A percentile compares a stretch with the other conserved stretches of the same genome.
phyloP scores from a whole-genome alignment of 441 rosid genomes.

The Populus hybrid region DNA sequence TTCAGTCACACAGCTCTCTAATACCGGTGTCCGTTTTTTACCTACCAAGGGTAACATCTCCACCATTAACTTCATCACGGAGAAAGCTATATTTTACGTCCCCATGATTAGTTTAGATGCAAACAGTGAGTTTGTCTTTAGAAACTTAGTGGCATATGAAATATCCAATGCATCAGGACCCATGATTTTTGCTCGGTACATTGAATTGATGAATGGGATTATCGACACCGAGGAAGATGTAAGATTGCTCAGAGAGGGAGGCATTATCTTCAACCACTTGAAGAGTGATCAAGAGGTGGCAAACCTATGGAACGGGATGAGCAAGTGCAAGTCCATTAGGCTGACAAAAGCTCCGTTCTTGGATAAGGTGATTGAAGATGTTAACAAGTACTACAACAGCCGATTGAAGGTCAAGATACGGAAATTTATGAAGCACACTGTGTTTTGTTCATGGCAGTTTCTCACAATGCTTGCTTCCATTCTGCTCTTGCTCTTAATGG shows the following conservation, averaged over 20 bases:
- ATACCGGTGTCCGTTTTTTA: conserved; percentile 47
- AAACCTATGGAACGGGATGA: conserved; percentile 83
- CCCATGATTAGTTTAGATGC: conserved; percentile 57
- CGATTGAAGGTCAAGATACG: conserved; percentile 52
- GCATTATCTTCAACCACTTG: conserved; percentile 47
- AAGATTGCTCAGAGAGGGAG: conserved; percentile 53
- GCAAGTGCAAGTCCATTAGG: conserved; percentile 43
- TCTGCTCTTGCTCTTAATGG: conserved; percentile 42
- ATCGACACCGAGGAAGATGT: conserved; percentile 42
- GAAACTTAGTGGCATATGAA: conserved; percentile 79
- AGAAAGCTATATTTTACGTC: conserved; percentile 39
- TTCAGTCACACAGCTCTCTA: conserved; percentile 49
- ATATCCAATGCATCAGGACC: conserved; percentile 63
- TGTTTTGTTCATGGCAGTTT: conserved; percentile 66
- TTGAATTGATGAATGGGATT: conserved; percentile 72
- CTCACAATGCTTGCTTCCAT: conserved; percentile 47
- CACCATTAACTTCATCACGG: conserved; percentile 42
- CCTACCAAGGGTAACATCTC: conserved; percentile 51
- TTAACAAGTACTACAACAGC: conserved; percentile 54
- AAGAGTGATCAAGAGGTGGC: conserved; percentile 70
- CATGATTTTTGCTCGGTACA: conserved; percentile 61
- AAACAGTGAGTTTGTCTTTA: conserved; percentile 52
- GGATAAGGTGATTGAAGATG: conserved; percentile 71
- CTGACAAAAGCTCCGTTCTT: conserved; percentile 61
- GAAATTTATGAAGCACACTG: conserved; percentile 41